Percentiles rank a stretch among this genome's conserved stretches.
Evolutionary conservation across 2,329 filamentous ascomycete genomes (phyloP).

Genomic region (Penicillium aurantiogriseum): DNA sequence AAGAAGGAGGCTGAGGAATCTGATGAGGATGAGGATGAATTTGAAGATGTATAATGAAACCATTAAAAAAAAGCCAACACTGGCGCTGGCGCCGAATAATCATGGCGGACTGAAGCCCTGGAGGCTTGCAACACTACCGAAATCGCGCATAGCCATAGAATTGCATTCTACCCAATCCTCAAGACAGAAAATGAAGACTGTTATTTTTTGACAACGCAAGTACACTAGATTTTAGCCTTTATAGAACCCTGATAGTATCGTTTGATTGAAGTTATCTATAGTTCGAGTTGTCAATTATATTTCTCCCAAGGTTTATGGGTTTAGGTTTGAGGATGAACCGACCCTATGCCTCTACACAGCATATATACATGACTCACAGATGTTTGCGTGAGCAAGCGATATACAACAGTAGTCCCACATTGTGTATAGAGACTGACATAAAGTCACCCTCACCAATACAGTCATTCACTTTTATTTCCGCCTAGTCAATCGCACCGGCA

Average conservation of each 20-base stretch:
- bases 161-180: background rate
- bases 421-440: background rate
- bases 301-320: background rate
- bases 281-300: background rate
- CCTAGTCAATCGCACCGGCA: background rate
- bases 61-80: background rate
- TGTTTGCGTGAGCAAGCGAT: background rate
- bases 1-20: constrained; percentile 12
- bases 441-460: background rate
- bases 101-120: background rate
- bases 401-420: background rate
- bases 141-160: background rate
- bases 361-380: background rate
- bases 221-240: background rate
- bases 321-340: background rate
- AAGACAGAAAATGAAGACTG: background rate
- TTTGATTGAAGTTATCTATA: background rate
- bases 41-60: constrained; percentile 10
- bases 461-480: background rate
- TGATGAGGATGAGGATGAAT: constrained; percentile 9
- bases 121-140: background rate
- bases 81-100: constrained; percentile 11
- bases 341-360: background rate
- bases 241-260: background rate
- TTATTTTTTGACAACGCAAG: background rate